These are phyloP conservation scores for Leavenworthia alabamica DNA, from an alignment of 345 rosid species.

Conservation along the genomic window DNA sequence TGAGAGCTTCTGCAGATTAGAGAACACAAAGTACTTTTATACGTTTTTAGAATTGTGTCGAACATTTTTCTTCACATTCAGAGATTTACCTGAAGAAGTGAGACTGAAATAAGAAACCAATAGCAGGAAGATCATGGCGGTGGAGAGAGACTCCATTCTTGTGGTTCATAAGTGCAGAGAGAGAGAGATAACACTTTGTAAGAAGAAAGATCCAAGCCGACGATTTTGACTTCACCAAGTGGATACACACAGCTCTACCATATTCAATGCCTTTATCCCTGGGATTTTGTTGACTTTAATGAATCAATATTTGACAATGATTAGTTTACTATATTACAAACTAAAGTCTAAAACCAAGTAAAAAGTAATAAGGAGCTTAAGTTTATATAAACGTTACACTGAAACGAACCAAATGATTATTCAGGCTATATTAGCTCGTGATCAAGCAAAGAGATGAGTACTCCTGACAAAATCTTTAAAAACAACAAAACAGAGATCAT, in stretches of 20 bases:
- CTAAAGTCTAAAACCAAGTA: not conserved
- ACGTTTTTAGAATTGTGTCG: not conserved
- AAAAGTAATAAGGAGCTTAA: not conserved
- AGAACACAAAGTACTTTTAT: not conserved
- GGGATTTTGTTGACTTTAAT: not conserved
- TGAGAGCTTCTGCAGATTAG: conserved; percentile 34
- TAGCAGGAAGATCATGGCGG: conserved; percentile 33
- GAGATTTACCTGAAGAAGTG: conserved; percentile 51
- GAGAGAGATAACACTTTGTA: not conserved
- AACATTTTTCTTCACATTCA: not conserved
- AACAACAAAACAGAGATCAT: conserved; percentile 10
- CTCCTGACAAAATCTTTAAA: conserved; percentile 5
- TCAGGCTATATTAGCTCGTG: not conserved
- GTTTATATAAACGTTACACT: not conserved
- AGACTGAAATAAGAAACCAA: conserved; percentile 46
- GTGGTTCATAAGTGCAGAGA: not conserved
- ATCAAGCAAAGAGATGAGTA: conserved; percentile 3
- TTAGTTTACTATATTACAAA: not conserved
- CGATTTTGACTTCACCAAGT: conserved; percentile 4
- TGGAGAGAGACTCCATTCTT: conserved; percentile 41
- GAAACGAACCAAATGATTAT: conserved; percentile 22
- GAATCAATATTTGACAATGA: not conserved
- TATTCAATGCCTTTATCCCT: not conserved
- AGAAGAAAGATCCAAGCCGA: conserved; percentile 3
- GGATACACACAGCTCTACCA: conserved; percentile 7